Evolutionary conservation across 305 asterid genomes (phyloP).

Genomic region (Plantago coronopus): DNA sequence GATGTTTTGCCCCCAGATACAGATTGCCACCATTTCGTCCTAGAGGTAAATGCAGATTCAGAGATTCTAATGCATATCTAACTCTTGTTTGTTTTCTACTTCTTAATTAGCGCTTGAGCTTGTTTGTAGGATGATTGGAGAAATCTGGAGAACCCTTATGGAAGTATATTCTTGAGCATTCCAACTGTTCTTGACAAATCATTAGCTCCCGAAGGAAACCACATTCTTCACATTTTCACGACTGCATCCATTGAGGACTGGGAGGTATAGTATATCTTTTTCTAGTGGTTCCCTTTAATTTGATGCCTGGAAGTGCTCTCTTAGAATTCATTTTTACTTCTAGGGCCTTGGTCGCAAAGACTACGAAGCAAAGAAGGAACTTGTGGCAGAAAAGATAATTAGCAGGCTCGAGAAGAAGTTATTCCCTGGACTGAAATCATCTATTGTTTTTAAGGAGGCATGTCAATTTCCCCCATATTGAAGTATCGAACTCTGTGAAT

Average conservation of each 20-base stretch:
- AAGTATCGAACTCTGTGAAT: background rate
- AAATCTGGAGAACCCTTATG: conserved; percentile 39
- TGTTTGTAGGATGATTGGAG: conserved; percentile 13
- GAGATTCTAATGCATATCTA: conserved; percentile 9
- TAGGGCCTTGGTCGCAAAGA: conserved; percentile 78
- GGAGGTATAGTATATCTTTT: conserved; percentile 52
- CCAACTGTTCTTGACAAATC: conserved; percentile 91
- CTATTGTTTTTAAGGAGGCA: conserved; percentile 83
- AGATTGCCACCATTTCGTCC: conserved; percentile 92
- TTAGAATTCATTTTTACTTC: conserved; percentile 21
- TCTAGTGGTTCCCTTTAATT: conserved; percentile 1
- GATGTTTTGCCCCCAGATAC: conserved; percentile 81
- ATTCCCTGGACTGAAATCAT: conserved; percentile 81
- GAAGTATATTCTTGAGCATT: conserved; percentile 96
- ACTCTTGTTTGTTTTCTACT: conserved; percentile 2
- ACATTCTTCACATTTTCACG: conserved; percentile 93
- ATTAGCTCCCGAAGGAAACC: conserved; percentile 90
- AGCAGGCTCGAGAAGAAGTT: conserved; percentile 79
- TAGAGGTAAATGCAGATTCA: conserved; percentile 56
- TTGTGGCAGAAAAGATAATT: conserved; percentile 68
- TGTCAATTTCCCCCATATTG: conserved; percentile 16
- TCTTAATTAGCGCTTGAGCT: conserved; percentile 17
- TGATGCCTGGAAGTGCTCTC: background rate
- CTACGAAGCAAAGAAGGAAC: conserved; percentile 82
- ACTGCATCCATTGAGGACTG: conserved; percentile 87